These are phyloP conservation scores for Fusarium palustre DNA, from an alignment of 2,329 filamentous ascomycete genomes.

Conservation along the genomic window DNA sequence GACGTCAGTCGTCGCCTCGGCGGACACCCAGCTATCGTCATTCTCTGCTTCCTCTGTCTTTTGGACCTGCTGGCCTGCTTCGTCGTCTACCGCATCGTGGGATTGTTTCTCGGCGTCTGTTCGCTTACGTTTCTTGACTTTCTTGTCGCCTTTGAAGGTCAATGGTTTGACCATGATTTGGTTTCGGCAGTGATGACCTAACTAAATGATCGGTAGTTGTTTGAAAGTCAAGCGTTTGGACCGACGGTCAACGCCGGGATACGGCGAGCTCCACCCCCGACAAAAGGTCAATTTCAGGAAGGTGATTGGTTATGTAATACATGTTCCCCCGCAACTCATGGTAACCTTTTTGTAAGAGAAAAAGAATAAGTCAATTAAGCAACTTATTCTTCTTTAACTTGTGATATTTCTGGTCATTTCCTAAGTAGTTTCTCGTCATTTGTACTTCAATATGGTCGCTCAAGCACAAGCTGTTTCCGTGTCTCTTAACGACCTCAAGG, in stretches of 20 bases:
- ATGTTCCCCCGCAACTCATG: conserved; percentile 33
- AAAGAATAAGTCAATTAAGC: conserved; percentile 6
- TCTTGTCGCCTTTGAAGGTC: conserved; percentile 97
- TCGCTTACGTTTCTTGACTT: conserved; percentile 90
- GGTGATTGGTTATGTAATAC: conserved; percentile 46
- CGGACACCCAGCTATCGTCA: conserved; percentile 93
- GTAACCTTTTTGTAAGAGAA: conserved; percentile 7
- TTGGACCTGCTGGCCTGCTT: conserved; percentile 31
- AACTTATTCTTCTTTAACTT: background rate
- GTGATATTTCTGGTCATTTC: background rate
- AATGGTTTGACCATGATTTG: conserved; percentile 84
- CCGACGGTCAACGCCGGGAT: conserved; percentile 42
- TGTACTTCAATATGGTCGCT: conserved; percentile 54
- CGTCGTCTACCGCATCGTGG: conserved; percentile 31
- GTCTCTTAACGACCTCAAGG: conserved; percentile 70
- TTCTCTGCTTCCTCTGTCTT: conserved; percentile 57
- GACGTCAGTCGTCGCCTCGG: conserved; percentile 79
- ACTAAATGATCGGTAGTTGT: conserved; percentile 3
- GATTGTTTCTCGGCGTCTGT: conserved; percentile 62
- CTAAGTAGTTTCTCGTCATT: too few species aligned
- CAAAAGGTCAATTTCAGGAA: conserved; percentile 23
- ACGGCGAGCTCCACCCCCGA: conserved; percentile 51
- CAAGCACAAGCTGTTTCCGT: conserved; percentile 69
- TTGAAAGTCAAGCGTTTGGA: background rate
- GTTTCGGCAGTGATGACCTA: background rate